phyloP scores from a whole-genome alignment of 768 basidiomycete species.

The Pisolithus marmoratus region DNA sequence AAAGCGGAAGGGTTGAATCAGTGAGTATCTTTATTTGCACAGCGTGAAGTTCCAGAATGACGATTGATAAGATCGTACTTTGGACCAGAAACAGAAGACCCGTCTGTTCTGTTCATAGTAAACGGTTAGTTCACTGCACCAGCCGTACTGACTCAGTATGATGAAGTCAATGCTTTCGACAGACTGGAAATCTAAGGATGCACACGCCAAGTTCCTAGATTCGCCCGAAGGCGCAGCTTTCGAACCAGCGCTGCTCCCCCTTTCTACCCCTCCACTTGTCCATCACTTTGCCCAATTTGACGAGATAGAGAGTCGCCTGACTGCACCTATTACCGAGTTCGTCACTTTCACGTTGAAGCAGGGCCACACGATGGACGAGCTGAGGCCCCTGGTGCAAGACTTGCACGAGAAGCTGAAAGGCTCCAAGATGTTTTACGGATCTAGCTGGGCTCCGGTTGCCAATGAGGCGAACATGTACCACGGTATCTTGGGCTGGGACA shows the following conservation, averaged over 20 bases:
- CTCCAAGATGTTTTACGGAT: slow-evolving; percentile 21
- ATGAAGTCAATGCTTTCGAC: neutral
- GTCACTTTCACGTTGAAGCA: slow-evolving; percentile 28
- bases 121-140: slow-evolving; percentile 5
- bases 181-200: slow-evolving; percentile 24
- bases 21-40: slow-evolving; percentile 8
- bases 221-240: slow-evolving; percentile 6
- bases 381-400: slow-evolving; percentile 17
- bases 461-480: slow-evolving; percentile 16
- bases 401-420: slow-evolving; percentile 17
- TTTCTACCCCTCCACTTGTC: slow-evolving; percentile 14
- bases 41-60: neutral
- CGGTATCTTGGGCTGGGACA: slow-evolving; percentile 35
- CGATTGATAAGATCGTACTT: slow-evolving; percentile 21
- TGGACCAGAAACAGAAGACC: slow-evolving; percentile 25
- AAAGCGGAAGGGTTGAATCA: slow-evolving; percentile 14
- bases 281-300: slow-evolving; percentile 18
- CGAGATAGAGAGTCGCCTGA: slow-evolving; percentile 11
- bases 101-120: slow-evolving; percentile 22
- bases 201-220: slow-evolving; percentile 7
- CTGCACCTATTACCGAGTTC: slow-evolving; percentile 28
- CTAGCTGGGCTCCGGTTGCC: slow-evolving; percentile 23
- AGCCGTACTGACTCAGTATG: neutral
- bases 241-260: neutral
- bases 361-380: slow-evolving; percentile 12